Evolutionary conservation across 2,329 filamentous ascomycete species (phyloP).

Genomic region (Xylariaceae sp.): DNA sequence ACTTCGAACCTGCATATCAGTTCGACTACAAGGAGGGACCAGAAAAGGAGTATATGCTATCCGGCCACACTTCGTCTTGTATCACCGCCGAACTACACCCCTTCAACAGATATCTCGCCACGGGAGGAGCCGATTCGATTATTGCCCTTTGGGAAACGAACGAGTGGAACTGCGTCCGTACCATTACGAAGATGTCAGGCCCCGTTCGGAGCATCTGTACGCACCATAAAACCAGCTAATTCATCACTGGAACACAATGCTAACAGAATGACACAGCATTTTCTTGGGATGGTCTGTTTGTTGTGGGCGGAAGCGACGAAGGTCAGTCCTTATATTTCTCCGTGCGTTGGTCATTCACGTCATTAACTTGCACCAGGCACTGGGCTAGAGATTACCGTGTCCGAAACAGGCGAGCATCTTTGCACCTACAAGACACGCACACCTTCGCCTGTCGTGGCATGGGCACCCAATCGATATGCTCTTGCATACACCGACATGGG

Average conservation of each 20-base stretch:
- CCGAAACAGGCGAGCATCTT: slow-evolving; percentile 68
- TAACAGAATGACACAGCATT: slow-evolving; percentile 49
- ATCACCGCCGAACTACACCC: slow-evolving; percentile 65
- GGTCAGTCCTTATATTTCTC: slow-evolving; percentile 37
- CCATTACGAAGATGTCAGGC: slow-evolving; percentile 62
- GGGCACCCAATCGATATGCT: slow-evolving; percentile 70
- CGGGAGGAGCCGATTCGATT: slow-evolving; percentile 69
- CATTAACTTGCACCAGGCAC: slow-evolving; percentile 38
- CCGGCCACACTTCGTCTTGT: slow-evolving; percentile 69
- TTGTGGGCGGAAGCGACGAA: slow-evolving; percentile 70
- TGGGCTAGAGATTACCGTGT: slow-evolving; percentile 64
- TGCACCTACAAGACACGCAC: slow-evolving; percentile 65
- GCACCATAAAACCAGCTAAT: slow-evolving; percentile 24
- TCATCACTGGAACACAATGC: slow-evolving; percentile 6
- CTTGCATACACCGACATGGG: slow-evolving; percentile 69
- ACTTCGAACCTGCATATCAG: slow-evolving; percentile 51
- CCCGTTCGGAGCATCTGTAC: slow-evolving; percentile 63
- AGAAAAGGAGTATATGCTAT: slow-evolving; percentile 54
- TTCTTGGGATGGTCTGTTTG: slow-evolving; percentile 70
- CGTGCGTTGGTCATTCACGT: not conserved
- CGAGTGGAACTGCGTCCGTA: slow-evolving; percentile 70
- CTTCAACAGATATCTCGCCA: slow-evolving; percentile 64
- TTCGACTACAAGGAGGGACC: slow-evolving; percentile 42
- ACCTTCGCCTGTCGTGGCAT: slow-evolving; percentile 62
- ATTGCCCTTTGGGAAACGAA: slow-evolving; percentile 73